A percentile compares a stretch with the other conserved stretches of the same genome.
These are phyloP conservation scores for Blastobotrys buckinghamii DNA, from an alignment of 1,139 yeast genomes.

Conservation along the genomic window DNA sequence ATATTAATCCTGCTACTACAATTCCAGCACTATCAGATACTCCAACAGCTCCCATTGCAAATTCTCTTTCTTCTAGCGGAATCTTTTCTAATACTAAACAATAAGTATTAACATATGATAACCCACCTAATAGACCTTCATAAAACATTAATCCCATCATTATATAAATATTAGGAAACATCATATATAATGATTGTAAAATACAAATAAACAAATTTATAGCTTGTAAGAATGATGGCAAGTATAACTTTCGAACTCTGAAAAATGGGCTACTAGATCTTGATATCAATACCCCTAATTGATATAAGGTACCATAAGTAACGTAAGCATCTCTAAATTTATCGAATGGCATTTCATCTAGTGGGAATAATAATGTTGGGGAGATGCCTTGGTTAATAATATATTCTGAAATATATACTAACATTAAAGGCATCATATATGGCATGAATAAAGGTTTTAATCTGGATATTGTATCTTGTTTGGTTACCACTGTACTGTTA, in stretches of 20 bases:
- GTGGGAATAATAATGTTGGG: slow-evolving; percentile 76
- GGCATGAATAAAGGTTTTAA: slow-evolving; percentile 54
- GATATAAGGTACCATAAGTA: slow-evolving; percentile 87
- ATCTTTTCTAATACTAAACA: slow-evolving; percentile 66
- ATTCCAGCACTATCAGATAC: slow-evolving; percentile 89
- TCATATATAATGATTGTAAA: slow-evolving; percentile 55
- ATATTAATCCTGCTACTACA: slow-evolving; percentile 70
- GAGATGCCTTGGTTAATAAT: slow-evolving; percentile 86
- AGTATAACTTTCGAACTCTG: slow-evolving; percentile 52
- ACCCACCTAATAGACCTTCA: slow-evolving; percentile 85
- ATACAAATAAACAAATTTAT: slow-evolving; percentile 55
- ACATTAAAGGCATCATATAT: slow-evolving; percentile 72
- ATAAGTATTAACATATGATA: slow-evolving; percentile 84
- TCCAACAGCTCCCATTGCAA: slow-evolving; percentile 90
- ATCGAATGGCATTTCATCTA: slow-evolving; percentile 62
- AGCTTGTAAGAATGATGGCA: slow-evolving; percentile 63
- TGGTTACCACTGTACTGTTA: not conserved
- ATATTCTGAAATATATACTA: slow-evolving; percentile 84
- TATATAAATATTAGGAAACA: slow-evolving; percentile 61
- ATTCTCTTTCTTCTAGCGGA: slow-evolving; percentile 57
- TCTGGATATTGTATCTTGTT: slow-evolving; percentile 33
- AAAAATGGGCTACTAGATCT: slow-evolving; percentile 71
- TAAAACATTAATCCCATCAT: slow-evolving; percentile 62
- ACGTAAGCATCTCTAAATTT: slow-evolving; percentile 84
- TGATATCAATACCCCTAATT: slow-evolving; percentile 86